Evolutionary conservation across 2,329 filamentous ascomycete genomes (phyloP).

Genomic region (Cryoendolithus antarcticus): DNA sequence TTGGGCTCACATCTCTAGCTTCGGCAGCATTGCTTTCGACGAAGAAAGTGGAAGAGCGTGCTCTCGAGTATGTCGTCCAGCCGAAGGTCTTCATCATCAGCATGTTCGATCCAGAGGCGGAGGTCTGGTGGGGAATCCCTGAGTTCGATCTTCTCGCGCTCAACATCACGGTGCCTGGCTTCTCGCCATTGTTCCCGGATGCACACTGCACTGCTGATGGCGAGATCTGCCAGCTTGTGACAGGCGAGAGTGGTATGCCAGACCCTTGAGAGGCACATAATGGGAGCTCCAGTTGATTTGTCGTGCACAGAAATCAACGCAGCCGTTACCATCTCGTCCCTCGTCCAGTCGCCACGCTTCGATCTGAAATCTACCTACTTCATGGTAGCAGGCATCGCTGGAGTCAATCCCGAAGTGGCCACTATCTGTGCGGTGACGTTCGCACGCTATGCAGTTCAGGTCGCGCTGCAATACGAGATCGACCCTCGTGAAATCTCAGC

Average conservation of each 20-base stretch:
- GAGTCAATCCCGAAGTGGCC: slow-evolving; percentile 56
- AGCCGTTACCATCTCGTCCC: slow-evolving; percentile 50
- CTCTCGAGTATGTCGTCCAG: slow-evolving; percentile 21
- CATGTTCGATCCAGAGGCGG: slow-evolving; percentile 36
- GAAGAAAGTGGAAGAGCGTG: not conserved
- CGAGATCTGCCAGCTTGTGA: slow-evolving; percentile 55
- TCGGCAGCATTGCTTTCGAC: slow-evolving; percentile 2
- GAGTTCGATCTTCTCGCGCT: slow-evolving; percentile 23
- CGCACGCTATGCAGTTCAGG: slow-evolving; percentile 58
- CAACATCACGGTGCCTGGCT: slow-evolving; percentile 24
- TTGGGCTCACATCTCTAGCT: slow-evolving; percentile 1
- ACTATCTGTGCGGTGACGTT: slow-evolving; percentile 57
- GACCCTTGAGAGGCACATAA: too few species aligned
- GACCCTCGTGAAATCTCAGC: slow-evolving; percentile 55
- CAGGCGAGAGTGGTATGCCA: slow-evolving; percentile 32
- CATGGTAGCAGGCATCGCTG: slow-evolving; percentile 58
- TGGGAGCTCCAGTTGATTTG: too few species aligned
- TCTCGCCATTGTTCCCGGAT: slow-evolving; percentile 20
- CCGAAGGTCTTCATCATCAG: slow-evolving; percentile 53
- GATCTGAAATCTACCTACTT: slow-evolving; percentile 59
- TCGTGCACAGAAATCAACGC: slow-evolving; percentile 54
- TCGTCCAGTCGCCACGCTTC: slow-evolving; percentile 50
- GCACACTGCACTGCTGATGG: slow-evolving; percentile 51
- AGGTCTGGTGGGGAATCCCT: slow-evolving; percentile 37
- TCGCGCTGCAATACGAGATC: slow-evolving; percentile 64